Percentiles rank a stretch among this genome's conserved stretches.
phyloP scores from a whole-genome alignment of 169 alveolate genomes.

The Plasmodium yoelii region DNA sequence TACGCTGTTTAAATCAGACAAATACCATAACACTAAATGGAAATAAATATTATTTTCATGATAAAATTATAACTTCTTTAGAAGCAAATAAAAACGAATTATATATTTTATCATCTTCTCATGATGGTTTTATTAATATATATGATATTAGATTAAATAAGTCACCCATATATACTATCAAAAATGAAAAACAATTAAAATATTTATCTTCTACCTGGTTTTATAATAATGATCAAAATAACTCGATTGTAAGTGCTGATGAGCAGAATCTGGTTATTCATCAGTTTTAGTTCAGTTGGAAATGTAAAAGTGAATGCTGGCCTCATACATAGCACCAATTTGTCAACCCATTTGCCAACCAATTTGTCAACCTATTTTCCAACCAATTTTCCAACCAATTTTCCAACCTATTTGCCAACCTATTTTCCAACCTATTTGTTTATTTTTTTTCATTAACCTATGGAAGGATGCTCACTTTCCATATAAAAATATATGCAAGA shows the following conservation, averaged over 20 bases:
- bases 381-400: no score
- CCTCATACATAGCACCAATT: no score
- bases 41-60: conserved; percentile 67
- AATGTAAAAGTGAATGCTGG: background rate
- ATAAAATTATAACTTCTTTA: conserved; percentile 56
- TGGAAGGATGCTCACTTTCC: no score
- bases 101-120: conserved; percentile 59
- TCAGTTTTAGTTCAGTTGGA: conserved; percentile 25
- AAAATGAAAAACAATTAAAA: conserved; percentile 53
- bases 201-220: conserved; percentile 59
- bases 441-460: background rate
- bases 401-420: no score
- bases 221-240: conserved; percentile 16
- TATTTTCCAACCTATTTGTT: no score
- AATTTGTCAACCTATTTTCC: no score
- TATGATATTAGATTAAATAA: conserved; percentile 61
- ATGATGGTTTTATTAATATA: conserved; percentile 68
- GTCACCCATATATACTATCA: conserved; percentile 58
- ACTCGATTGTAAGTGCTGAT: conserved; percentile 45
- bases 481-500: no score
- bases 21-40: conserved; percentile 42
- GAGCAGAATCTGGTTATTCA: conserved; percentile 33
- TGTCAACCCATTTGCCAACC: no score
- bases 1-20: conserved; percentile 37
- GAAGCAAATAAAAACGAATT: conserved; percentile 43